phyloP scores from a whole-genome alignment of 2,329 filamentous ascomycete genomes.

The Aspergillus floridensis region DNA sequence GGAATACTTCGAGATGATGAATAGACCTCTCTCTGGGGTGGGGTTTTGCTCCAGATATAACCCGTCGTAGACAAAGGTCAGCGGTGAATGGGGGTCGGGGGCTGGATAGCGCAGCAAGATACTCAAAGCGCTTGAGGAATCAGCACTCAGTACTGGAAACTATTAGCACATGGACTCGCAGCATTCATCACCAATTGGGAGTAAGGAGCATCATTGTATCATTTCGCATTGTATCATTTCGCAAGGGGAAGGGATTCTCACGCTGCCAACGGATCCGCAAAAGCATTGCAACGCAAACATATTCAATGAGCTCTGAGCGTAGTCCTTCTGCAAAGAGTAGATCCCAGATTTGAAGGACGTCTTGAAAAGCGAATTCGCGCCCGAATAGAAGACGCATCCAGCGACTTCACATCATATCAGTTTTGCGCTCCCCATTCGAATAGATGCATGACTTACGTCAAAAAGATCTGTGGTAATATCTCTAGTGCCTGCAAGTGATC shows the following conservation, averaged over 20 bases:
- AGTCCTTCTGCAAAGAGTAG: slow-evolving; percentile 84
- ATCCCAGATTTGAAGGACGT: slow-evolving; percentile 86
- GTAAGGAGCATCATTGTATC: background rate
- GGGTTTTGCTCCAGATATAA: slow-evolving; percentile 51
- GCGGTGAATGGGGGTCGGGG: slow-evolving; percentile 63
- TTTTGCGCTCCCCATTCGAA: background rate
- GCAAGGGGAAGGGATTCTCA: slow-evolving; percentile 48
- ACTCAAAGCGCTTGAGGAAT: slow-evolving; percentile 82
- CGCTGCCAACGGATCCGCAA: slow-evolving; percentile 85
- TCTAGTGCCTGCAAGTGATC: slow-evolving; percentile 78
- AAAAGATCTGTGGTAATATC: slow-evolving; percentile 91
- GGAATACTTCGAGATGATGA: slow-evolving; percentile 48
- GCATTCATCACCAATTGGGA: background rate
- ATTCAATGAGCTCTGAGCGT: slow-evolving; percentile 73
- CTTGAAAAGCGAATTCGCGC: slow-evolving; percentile 85
- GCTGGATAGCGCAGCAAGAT: slow-evolving; percentile 80
- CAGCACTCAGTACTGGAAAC: slow-evolving; percentile 71
- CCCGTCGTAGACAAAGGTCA: slow-evolving; percentile 83
- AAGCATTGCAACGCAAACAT: slow-evolving; percentile 93
- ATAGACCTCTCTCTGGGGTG: slow-evolving; percentile 42
- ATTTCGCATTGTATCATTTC: slow-evolving; percentile 10
- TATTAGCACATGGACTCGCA: background rate
- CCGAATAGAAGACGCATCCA: slow-evolving; percentile 94
- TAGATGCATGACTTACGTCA: slow-evolving; percentile 63
- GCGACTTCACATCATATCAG: slow-evolving; percentile 46